phyloP scores from a whole-genome alignment of 768 basidiomycete genomes.

The Agrocybe chaxingu region DNA sequence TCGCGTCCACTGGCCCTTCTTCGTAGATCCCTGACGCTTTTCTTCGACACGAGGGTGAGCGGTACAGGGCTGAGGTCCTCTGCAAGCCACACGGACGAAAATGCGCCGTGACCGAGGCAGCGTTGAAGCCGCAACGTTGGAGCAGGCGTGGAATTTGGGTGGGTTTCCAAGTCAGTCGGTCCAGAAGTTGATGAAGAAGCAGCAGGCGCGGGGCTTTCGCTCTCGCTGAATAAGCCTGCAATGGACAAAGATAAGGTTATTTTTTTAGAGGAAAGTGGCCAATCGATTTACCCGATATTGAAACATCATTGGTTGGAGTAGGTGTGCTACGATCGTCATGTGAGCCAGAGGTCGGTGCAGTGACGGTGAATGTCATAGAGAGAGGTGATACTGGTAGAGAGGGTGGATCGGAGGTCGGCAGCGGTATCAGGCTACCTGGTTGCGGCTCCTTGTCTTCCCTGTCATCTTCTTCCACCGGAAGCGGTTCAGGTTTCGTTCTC shows the following conservation, averaged over 20 bases:
- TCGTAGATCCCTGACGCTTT: constrained; percentile 37
- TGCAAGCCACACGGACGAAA: constrained; percentile 76
- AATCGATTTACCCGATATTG: neutral
- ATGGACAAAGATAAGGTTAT: neutral
- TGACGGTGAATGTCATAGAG: constrained; percentile 12
- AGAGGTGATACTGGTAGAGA: constrained; percentile 13
- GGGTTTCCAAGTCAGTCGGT: neutral
- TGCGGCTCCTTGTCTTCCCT: constrained; percentile 21
- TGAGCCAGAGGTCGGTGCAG: neutral
- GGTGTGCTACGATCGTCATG: constrained; percentile 12
- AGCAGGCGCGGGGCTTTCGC: too few species aligned
- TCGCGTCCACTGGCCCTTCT: constrained; percentile 22
- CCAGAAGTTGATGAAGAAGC: constrained; percentile 1
- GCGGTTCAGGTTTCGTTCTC: neutral
- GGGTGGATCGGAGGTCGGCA: constrained; percentile 12
- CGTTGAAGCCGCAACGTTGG: constrained; percentile 47
- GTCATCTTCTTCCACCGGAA: constrained; percentile 8
- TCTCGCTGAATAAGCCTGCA: neutral
- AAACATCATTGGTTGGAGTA: constrained; percentile 9
- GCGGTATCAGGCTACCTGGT: constrained; percentile 21
- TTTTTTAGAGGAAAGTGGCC: neutral
- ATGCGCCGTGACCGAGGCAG: constrained; percentile 67
- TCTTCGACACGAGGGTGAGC: constrained; percentile 37
- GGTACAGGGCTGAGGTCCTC: constrained; percentile 46
- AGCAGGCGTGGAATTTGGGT: constrained; percentile 10